Evolutionary conservation across 169 alveolate species (phyloP), one percentile per base, ranked within the genome.

Genomic region (Cryptosporidium parvum): DNA sequence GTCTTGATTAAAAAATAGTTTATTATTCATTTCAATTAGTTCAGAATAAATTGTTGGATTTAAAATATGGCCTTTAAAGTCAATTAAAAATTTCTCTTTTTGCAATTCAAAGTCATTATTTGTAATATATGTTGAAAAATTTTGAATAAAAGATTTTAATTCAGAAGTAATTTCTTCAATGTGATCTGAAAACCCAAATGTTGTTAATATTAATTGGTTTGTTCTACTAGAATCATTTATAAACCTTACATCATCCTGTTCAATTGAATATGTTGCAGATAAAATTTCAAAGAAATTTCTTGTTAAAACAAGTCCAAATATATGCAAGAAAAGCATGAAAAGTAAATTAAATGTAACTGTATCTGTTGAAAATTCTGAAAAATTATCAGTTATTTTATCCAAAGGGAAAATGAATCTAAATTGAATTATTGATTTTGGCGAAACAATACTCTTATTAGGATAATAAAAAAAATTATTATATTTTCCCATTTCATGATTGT

Each of bases 141-240:
- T 51, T 3, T 12, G 10, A 7, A 62, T 45, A 39, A 80, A 45
- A 2, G 12, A 18, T 16, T 75, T n/a, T 37, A 65, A 21, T 6
- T 59, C 42, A 29, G 16, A 44, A 16, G 56, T 26, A 29, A 80
- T n/a, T 42, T 42, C 26, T 23, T 21, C 23, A 7, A 80, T 80
- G 7, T 42, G 51, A 33, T 80, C 80, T 9, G 75, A 10, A 21
- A 80, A 80, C 7, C 87, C 87, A 62, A 16, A 7, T 3, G 39
- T 10, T 14, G 29, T n/a, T 5, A 73, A 73, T 5, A 12, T n/a
- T 29, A 39, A 23, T 39, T 73, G 71, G 51, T 31, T 73, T 31
- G 86, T 33, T 10, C 8, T 73, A 0, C 1, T 37, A 12, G 31
- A 21, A 23, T 51, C 37, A 0, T 6, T 9, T 10, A 33, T 10